Base-by-base conservation (phyloP, 345 rosid species). In the Corchorus capsularis region DNA sequence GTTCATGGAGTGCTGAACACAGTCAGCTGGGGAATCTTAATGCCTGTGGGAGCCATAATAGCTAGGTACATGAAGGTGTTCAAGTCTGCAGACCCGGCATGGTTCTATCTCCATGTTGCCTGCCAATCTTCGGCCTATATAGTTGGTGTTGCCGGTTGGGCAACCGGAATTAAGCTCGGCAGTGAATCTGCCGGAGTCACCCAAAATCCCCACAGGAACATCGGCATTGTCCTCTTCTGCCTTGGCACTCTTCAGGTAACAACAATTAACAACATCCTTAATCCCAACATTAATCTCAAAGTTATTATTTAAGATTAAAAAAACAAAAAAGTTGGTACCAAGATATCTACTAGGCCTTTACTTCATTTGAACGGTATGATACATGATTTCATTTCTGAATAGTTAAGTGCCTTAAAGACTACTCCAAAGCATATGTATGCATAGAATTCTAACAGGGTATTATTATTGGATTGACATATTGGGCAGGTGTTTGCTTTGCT, bases 1-100 rank as follows among this genome's bases (percentile, higher is more conserved):
- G 83, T 77, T 74, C 99, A 95, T 73, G 99, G 99, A 43, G 81
- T 92, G 43, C 72, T 95, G 59, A 95, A 95, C 65, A 91, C 92
- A 0, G 91, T 95, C 70, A 92, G 99, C 53, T 93, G 99, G 99
- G 99, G 99, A 9, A 66, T 85, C 8, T 67, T 95, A 64, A 84
- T 95, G 93, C 98, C 99, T 0, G 2, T 85, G 45, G 99, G 99
- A 57, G 89, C 86, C 64, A 87, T 95, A 73, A 78, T 79, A 37
- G 99, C 99, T 27, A 87, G 99, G 65, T 92, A 95, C 85, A 74
- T 93, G 74, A 95, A 86, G 81, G 96, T 93, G 85, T 95, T 90
- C 89, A 83, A 89, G 74, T 35, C 75, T 16, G 88, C 93, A 8
- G 87, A 87, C 35, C 97, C 99, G 8, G 89, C 96, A 0, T 95